Conservation (phyloP, 2,329 filamentous ascomycete species). For the Ciborinia camelliae region DNA sequence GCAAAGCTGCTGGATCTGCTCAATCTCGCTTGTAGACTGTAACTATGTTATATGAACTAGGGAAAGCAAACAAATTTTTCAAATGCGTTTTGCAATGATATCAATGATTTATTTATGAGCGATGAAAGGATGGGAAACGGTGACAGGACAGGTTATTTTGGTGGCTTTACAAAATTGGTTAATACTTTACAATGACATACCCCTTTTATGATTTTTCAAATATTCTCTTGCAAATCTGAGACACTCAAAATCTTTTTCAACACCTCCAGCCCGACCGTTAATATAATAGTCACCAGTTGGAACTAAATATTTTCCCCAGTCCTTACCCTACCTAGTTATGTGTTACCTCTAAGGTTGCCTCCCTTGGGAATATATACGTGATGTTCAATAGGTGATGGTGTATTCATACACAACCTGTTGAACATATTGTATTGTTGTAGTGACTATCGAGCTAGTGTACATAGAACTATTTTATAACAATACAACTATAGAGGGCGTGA, state of each 20-base stretch:
- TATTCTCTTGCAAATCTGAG: not conserved
- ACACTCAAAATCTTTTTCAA: not conserved
- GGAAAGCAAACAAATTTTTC: not conserved
- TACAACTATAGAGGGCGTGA: too few relatives aligned
- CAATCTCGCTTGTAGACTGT: slow-evolving; percentile 19
- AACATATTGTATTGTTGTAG: too few relatives aligned
- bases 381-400: not conserved
- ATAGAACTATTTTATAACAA: too few relatives aligned
- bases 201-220: not conserved
- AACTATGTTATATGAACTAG: not conserved
- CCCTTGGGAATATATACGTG: not conserved
- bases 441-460: too few relatives aligned
- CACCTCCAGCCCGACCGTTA: not conserved
- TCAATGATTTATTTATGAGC: slow-evolving; percentile 9
- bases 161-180: not conserved
- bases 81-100: slow-evolving; percentile 1
- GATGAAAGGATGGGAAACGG: not conserved
- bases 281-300: not conserved
- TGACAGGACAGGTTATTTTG: not conserved
- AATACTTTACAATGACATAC: slow-evolving; percentile 10
- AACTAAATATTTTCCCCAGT: not conserved
- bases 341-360: not conserved
- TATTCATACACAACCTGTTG: not conserved
- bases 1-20: slow-evolving; percentile 16
- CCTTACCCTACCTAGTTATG: not conserved